These are phyloP conservation scores for Tolypocladium inflatum DNA, from an alignment of 2,329 filamentous ascomycete genomes.

Conservation along the genomic window DNA sequence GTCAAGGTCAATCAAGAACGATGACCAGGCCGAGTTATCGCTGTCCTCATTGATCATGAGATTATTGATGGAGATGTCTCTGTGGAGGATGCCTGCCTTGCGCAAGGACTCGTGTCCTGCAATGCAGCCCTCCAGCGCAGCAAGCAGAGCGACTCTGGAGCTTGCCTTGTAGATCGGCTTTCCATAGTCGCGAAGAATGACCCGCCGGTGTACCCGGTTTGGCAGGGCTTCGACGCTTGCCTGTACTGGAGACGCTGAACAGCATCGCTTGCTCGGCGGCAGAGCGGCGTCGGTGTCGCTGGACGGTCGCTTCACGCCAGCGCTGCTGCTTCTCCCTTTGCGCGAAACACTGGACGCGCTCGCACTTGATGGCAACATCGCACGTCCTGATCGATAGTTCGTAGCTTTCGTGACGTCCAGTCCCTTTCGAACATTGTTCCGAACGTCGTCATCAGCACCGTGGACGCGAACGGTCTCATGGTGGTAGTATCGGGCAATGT, in stretches of 20 bases:
- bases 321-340: too few species aligned
- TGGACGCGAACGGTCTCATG: too few species aligned
- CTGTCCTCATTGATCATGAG: background rate
- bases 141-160: background rate
- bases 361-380: too few species aligned
- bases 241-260: background rate
- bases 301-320: too few species aligned
- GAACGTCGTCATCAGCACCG: too few species aligned
- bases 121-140: background rate
- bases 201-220: background rate
- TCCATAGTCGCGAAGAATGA: background rate
- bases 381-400: too few species aligned
- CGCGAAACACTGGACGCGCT: too few species aligned
- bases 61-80: background rate
- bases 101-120: background rate
- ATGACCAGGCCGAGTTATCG: background rate
- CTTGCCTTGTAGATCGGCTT: background rate
- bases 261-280: background rate
- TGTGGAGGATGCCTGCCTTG: background rate
- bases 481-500: too few species aligned
- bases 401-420: too few species aligned
- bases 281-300: background rate
- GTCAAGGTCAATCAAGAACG: too few species aligned
- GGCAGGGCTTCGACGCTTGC: background rate
- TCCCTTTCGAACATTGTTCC: too few species aligned